Percentiles rank a stretch among this genome's conserved stretches.
Evolutionary conservation across 2,329 filamentous ascomycete species (phyloP).

Genomic region (Ophiocordyceps camponoti-floridani): DNA sequence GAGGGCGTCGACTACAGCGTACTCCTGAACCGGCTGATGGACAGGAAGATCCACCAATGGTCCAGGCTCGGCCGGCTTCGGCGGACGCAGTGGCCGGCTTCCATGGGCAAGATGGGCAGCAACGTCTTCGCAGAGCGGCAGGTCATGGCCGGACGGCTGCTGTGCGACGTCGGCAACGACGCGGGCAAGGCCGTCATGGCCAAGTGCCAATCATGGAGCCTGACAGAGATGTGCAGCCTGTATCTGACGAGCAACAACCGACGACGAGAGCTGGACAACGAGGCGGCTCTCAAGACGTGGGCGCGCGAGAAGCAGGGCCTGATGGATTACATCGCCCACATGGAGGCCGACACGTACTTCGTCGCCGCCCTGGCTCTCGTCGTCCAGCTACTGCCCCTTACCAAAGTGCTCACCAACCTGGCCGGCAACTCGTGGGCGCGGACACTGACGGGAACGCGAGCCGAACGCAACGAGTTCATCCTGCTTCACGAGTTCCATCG

Average conservation of each 20-base stretch:
- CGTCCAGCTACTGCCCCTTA: slow-evolving; percentile 81
- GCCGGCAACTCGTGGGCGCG: slow-evolving; percentile 97
- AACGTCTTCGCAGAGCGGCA: slow-evolving; percentile 90
- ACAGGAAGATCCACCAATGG: slow-evolving; percentile 88
- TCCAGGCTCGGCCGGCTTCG: slow-evolving; percentile 79
- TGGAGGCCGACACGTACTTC: slow-evolving; percentile 90
- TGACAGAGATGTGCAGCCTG: slow-evolving; percentile 92
- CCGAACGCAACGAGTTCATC: slow-evolving; percentile 98
- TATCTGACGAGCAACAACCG: slow-evolving; percentile 61
- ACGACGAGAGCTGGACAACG: slow-evolving; percentile 76
- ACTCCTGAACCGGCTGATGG: slow-evolving; percentile 67
- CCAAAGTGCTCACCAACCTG: slow-evolving; percentile 88
- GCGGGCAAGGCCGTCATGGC: slow-evolving; percentile 93
- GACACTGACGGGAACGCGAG: slow-evolving; percentile 85
- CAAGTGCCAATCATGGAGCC: slow-evolving; percentile 94
- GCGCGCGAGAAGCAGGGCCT: slow-evolving; percentile 60
- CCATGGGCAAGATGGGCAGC: slow-evolving; percentile 68
- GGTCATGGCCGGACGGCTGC: slow-evolving; percentile 68
- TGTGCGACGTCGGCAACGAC: slow-evolving; percentile 91
- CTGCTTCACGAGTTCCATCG: slow-evolving; percentile 88
- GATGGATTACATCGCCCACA: slow-evolving; percentile 85
- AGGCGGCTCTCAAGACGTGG: slow-evolving; percentile 74
- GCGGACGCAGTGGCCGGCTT: slow-evolving; percentile 70
- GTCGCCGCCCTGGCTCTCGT: slow-evolving; percentile 79
- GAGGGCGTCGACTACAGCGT: slow-evolving; percentile 95